phyloP scores from a whole-genome alignment of 257 asterid genomes.

The Asclepias syriaca region DNA sequence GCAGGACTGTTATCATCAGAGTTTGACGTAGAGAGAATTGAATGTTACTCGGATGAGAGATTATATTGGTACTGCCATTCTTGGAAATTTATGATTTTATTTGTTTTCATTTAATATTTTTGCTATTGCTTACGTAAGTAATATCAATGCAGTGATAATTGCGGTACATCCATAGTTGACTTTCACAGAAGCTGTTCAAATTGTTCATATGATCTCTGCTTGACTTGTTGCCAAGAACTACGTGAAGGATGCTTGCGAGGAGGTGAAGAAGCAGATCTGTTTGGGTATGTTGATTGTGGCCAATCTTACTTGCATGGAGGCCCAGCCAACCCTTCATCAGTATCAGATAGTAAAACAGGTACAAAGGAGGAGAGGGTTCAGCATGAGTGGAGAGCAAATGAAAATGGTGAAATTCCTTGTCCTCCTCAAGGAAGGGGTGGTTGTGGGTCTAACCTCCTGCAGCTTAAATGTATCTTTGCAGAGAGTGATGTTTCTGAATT shows the following conservation, averaged over 20 bases:
- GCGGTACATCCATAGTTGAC: conserved; percentile 59
- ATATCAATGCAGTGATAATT: conserved; percentile 43
- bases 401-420: conserved; percentile 49
- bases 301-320: conserved; percentile 28
- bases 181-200: conserved; percentile 54
- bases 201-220: conserved; percentile 62
- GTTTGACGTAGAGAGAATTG: conserved; percentile 27
- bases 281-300: conserved; percentile 20
- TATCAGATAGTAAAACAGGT: conserved; percentile 4
- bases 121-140: not conserved
- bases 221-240: conserved; percentile 54
- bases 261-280: conserved; percentile 21
- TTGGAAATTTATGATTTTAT: conserved; percentile 1
- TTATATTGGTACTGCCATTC: conserved; percentile 39
- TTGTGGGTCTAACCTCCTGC: conserved; percentile 41
- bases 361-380: conserved; percentile 25
- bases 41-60: conserved; percentile 35
- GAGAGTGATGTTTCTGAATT: conserved; percentile 35
- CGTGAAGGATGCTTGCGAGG: conserved; percentile 42
- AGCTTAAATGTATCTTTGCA: conserved; percentile 36
- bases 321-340: not conserved
- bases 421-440: conserved; percentile 51
- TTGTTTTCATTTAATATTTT: not conserved
- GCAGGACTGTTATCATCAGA: conserved; percentile 36
- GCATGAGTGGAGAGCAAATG: conserved; percentile 39